Percentiles rank a stretch among this genome's conserved stretches.
phyloP scores from a whole-genome alignment of 73 alveolate species.

The Stentor roeselii region DNA sequence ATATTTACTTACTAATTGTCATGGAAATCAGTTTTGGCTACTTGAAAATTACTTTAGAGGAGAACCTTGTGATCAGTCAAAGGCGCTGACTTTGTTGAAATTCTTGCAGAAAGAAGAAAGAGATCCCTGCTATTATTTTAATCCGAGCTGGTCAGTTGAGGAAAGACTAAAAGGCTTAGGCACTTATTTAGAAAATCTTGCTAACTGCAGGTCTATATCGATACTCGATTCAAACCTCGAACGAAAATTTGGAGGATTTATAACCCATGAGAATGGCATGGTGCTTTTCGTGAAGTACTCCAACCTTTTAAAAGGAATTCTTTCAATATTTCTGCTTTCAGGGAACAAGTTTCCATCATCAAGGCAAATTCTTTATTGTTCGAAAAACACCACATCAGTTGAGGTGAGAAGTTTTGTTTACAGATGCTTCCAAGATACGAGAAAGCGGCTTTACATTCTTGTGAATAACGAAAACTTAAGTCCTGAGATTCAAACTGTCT shows the following conservation, averaged over 20 bases:
- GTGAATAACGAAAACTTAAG: not conserved
- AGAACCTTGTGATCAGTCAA: not conserved
- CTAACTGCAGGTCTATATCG: too few species aligned
- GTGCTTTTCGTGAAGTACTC: not conserved
- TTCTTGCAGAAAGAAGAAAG: not conserved
- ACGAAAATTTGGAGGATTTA: not conserved
- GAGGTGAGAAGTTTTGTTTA: not conserved
- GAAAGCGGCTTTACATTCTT: not conserved
- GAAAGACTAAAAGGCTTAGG: not conserved
- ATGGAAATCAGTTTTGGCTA: slow-evolving; percentile 22
- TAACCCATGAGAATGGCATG: not conserved
- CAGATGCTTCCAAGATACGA: not conserved
- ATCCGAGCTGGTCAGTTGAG: not conserved
- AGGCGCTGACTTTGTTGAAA: not conserved
- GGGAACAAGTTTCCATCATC: not conserved
- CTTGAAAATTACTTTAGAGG: not conserved
- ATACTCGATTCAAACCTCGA: not conserved
- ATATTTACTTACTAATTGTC: not conserved
- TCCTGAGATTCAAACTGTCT: not conserved
- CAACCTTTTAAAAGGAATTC: not conserved
- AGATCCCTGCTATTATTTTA: not conserved
- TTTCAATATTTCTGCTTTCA: not conserved
- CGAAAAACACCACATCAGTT: not conserved
- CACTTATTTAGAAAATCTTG: not conserved
- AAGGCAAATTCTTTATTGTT: not conserved